phyloP scores from a whole-genome alignment of 352 stramenopile genomes.

The Pythium dissimile region DNA sequence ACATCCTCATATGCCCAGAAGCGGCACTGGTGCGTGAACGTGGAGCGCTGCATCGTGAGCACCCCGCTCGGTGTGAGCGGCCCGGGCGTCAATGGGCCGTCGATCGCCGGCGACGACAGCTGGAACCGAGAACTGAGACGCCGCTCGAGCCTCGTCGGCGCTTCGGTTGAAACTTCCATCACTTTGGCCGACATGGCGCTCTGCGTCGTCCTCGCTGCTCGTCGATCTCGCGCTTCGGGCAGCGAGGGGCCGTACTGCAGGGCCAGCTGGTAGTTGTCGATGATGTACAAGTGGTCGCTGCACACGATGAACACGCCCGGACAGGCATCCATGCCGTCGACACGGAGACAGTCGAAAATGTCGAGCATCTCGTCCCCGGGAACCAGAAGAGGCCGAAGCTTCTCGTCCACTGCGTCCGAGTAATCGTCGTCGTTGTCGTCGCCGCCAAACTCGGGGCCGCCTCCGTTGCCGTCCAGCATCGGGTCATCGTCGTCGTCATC shows the following conservation, averaged over 20 bases:
- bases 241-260: slow-evolving; percentile 19
- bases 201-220: background rate
- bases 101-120: slow-evolving; percentile 10
- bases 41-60: slow-evolving; percentile 28
- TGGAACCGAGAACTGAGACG: slow-evolving; percentile 43
- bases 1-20: slow-evolving; percentile 76
- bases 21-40: slow-evolving; percentile 57
- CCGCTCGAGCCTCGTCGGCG: slow-evolving; percentile 49
- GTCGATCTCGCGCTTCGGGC: background rate
- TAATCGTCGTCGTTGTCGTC: slow-evolving; percentile 7
- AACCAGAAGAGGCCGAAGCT: slow-evolving; percentile 59
- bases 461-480: slow-evolving; percentile 13
- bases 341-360: slow-evolving; percentile 65
- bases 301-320: slow-evolving; percentile 66
- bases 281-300: slow-evolving; percentile 65
- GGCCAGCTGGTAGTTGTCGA: slow-evolving; percentile 64
- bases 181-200: slow-evolving; percentile 20
- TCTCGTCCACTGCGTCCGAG: slow-evolving; percentile 49
- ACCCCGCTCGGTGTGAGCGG: slow-evolving; percentile 12
- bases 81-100: background rate
- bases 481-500: slow-evolving; percentile 24
- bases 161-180: slow-evolving; percentile 46
- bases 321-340: slow-evolving; percentile 78
- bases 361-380: slow-evolving; percentile 63
- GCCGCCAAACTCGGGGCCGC: no score